These are phyloP conservation scores for Isoetes taiwanensis DNA, from an alignment of 75 land plant species.

Conservation along the genomic window DNA sequence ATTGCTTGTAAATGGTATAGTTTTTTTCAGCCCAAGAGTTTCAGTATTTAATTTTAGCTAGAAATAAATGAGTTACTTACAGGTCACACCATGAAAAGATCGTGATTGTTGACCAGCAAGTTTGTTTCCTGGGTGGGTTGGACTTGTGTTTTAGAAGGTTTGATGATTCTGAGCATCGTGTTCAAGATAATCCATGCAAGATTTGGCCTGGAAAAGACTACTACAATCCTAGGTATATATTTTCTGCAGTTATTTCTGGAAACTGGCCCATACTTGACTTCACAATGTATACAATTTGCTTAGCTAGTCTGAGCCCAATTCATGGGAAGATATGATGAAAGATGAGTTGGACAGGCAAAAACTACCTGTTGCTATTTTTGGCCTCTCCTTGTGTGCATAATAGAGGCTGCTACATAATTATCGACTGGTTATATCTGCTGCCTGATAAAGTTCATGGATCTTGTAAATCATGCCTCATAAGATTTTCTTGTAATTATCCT, in stretches of 20 bases:
- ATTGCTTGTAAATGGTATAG: too few species aligned
- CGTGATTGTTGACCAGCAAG: conserved; percentile 77
- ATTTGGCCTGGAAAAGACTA: conserved; percentile 99
- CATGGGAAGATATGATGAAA: conserved; percentile 97
- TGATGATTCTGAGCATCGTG: conserved; percentile 63
- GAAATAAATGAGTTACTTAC: not conserved
- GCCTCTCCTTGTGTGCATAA: too few species aligned
- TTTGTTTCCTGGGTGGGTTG: conserved; percentile 90
- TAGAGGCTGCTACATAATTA: too few species aligned
- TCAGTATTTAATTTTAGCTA: not conserved
- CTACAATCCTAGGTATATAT: conserved; percentile 75
- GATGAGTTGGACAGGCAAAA: conserved; percentile 81
- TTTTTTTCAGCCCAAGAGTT: too few species aligned
- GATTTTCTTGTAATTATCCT: too few species aligned
- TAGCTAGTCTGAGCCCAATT: conserved; percentile 97
- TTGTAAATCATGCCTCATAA: too few species aligned
- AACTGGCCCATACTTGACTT: too few species aligned
- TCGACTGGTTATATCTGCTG: too few species aligned
- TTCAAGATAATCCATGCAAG: conserved; percentile 46
- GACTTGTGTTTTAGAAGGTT: conserved; percentile 96
- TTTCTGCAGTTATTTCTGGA: conserved; percentile 4
- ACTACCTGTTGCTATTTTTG: too few species aligned
- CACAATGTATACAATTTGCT: too few species aligned
- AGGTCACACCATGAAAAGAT: conserved; percentile 99
- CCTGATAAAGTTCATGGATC: too few species aligned